These are phyloP conservation scores for Corchorus olitorius DNA, from an alignment of 345 rosid species.

Conservation along the genomic window DNA sequence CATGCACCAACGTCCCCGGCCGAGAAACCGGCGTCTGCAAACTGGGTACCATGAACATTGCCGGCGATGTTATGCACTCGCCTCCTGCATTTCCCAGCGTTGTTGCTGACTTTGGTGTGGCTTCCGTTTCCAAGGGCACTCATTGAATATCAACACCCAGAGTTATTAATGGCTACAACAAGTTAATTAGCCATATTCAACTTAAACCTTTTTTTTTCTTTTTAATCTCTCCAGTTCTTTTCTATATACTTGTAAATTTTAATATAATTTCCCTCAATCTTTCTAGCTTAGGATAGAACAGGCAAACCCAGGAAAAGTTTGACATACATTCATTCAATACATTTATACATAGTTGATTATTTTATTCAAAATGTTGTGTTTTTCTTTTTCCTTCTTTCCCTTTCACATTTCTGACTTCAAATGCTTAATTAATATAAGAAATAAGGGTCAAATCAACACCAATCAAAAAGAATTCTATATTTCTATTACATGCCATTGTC, in stretches of 20 bases:
- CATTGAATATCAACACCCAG: background rate
- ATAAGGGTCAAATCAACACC: background rate
- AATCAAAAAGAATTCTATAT: background rate
- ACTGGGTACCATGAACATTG: slow-evolving; percentile 26
- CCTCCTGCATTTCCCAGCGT: slow-evolving; percentile 20
- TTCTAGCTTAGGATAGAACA: slow-evolving; percentile 7
- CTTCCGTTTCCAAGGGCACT: slow-evolving; percentile 11
- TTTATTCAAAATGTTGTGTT: background rate
- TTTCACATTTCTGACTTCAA: background rate
- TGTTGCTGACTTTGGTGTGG: slow-evolving; percentile 16
- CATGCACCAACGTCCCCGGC: slow-evolving; percentile 31
- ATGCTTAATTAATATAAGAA: background rate
- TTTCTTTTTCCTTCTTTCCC: background rate
- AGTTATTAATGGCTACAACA: slow-evolving; percentile 23
- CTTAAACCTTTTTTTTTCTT: background rate
- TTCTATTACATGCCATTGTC: no score
- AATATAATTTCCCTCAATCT: background rate
- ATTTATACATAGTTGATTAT: background rate
- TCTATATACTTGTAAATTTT: slow-evolving; percentile 8
- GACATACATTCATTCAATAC: background rate
- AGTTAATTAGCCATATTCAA: slow-evolving; percentile 2
- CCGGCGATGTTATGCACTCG: slow-evolving; percentile 17
- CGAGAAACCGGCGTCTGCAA: slow-evolving; percentile 24
- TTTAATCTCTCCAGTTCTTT: background rate
- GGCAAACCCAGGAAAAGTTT: background rate